Evolutionary conservation across 129 eudicot species (phyloP), one percentile per base, ranked within the genome.

Genomic region (Flaveria bidentis): DNA sequence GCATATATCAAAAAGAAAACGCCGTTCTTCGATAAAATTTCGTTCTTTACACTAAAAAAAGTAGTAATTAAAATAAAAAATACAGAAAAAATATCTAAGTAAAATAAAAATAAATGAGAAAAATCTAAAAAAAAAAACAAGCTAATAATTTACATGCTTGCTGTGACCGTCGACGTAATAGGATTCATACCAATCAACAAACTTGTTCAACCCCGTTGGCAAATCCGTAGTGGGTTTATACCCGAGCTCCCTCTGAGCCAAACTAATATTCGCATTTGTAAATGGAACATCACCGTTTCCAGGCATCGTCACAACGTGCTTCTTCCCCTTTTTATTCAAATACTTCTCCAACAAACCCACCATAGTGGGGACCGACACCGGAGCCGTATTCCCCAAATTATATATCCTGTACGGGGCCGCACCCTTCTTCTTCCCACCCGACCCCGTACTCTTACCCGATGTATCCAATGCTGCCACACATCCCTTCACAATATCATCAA

Each of bases 271-370:
- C 36, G 93, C 93, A 45, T 88, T 88, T 0, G 93, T 88, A 36
- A 81, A 88, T 58, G 87, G 93, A 22, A 88, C 93, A 76, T 88
- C 93, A 50, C 93, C 93, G 82, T 88, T 88, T 64, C 93, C 88
- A 2, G 88, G 93, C 88, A 88, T 82, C 2, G 77, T 84, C 56
- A 80, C 80, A 26, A 84, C 60, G 16, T 81, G 74, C 74, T 76
- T 87, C 75, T 85, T 89, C 0, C 88, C 95, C 70, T 86, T 89
- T 13, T 78, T 69, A 79, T 85, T 89, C 95, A 89, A 80, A 28
- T 85, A 84, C 82, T 70, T 84, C 78, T 89, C 95, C 80, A 89
- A 49, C 2, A 89, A 84, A 7, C 76, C 70, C 17, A 89, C 95
- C 57, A 89, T 56, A 39, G 81, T 68, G 23, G 95, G 89, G 9